Conservation (phyloP, 176 grass and related monocot genomes). For the Paspalum notatum region DNA sequence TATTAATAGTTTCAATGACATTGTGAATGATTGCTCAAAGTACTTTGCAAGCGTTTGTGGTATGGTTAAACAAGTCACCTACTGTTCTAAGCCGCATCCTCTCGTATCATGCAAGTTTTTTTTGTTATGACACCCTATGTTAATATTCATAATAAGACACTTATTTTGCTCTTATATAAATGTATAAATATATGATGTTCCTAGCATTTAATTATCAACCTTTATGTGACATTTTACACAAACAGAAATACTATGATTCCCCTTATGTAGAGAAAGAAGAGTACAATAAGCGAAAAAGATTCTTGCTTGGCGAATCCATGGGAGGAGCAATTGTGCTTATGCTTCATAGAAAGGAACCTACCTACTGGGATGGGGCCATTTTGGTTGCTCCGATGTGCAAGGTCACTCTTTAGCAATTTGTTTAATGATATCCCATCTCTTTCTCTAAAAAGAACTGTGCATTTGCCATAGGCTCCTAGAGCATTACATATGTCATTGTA, state of each 20-base stretch:
- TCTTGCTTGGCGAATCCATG: conserved; percentile 77
- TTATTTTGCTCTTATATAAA: not conserved
- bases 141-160: not conserved
- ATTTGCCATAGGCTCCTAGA: not conserved
- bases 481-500: not conserved
- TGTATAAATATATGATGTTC: not conserved
- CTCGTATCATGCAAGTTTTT: not conserved
- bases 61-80: not conserved
- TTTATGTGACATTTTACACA: not conserved
- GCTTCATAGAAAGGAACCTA: conserved; percentile 70
- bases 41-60: conserved; percentile 64
- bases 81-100: not conserved
- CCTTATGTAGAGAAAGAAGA: conserved; percentile 54
- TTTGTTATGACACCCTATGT: not conserved
- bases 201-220: not conserved
- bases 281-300: conserved; percentile 44
- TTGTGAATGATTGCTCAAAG: conserved; percentile 54
- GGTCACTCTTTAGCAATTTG: conserved; percentile 21
- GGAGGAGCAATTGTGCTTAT: conserved; percentile 70
- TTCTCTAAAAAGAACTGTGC: not conserved
- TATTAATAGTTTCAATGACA: conserved; percentile 47
- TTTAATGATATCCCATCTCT: not conserved
- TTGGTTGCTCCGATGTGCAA: conserved; percentile 88
- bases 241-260: not conserved
- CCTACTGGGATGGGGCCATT: conserved; percentile 70